Evolutionary conservation across 345 rosid genomes (phyloP), one percentile per base, ranked within the genome.

Genomic region (Brassica carinata): DNA sequence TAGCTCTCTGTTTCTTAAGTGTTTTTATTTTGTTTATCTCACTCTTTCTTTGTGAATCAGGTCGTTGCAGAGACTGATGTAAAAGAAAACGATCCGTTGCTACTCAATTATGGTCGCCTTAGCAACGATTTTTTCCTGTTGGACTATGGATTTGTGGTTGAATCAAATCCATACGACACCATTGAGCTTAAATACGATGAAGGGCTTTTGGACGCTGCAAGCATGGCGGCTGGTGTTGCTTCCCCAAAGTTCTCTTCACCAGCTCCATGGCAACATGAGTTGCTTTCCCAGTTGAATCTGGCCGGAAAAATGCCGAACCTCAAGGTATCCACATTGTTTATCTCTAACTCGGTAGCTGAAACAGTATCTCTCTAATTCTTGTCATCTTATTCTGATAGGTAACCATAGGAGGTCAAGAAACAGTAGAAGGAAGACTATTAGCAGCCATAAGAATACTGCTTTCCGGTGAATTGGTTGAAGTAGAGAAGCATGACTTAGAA

Each of bases 121-220:
- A 88, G 84, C 87, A 95, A 95, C 68, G 98, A 93, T 73, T 83
- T 95, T 72, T 89, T 93, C 88, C 88, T 90, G 9, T 75, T 93
- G 86, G 98, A 88, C 85, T 91, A 90, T 59, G 98, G 98, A 58
- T 93, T 95, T 67, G 91, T 90, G 71, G 69, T 91, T 5, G 88
- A 87, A 14, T 91, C 97, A 76, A 93, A 93, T 63, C 92, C 87
- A 2, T 85, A 87, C 26, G 99, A 95, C 70, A 77, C 82, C 78
- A 87, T 95, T 69, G 98, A 91, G 89, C 95, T 95, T 71, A 93
- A 80, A 87, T 95, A 90, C 62, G 92, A 93, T 55, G 93, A 87
- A 78, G 91, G 85, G 68, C 88, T 93, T 59, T 77, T 93, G 86
- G 94, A 95, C 72, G 93, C 97, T 72, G 97, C 99, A 26, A 91